Conservation (phyloP, 176 grass and related monocot genomes). For the Neostapfia colusana region DNA sequence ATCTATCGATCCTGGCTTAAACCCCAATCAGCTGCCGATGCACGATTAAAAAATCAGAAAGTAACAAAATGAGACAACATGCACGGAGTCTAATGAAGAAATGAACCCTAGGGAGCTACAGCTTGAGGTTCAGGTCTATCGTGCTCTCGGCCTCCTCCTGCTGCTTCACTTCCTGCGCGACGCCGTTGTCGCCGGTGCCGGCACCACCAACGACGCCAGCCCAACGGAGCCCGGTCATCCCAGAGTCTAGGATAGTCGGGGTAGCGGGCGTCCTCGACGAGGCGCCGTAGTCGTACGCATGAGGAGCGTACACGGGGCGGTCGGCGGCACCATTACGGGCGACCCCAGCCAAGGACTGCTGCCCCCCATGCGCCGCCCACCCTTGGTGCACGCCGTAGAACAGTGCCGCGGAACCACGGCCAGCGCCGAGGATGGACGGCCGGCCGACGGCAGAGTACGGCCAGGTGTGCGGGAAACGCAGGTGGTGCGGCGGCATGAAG, state of each 20-base stretch:
- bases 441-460: conserved; percentile 10
- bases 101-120: conserved; percentile 32
- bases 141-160: conserved; percentile 16
- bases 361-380: conserved; percentile 21
- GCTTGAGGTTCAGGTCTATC: conserved; percentile 50
- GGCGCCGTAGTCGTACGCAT: conserved; percentile 15
- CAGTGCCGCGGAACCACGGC: neutral
- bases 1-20: conserved; percentile 8
- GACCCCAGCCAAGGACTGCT: neutral
- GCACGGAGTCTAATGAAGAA: neutral
- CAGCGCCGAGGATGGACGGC: conserved; percentile 17
- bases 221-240: neutral
- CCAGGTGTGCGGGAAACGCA: conserved; percentile 33
- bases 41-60: neutral
- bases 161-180: neutral
- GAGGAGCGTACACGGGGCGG: conserved; percentile 15
- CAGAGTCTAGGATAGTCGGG: neutral
- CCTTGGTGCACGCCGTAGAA: conserved; percentile 36
- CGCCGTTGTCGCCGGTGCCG: neutral
- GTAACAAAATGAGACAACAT: neutral
- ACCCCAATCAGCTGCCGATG: conserved; percentile 17
- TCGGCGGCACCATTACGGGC: neutral
- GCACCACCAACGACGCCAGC: neutral
- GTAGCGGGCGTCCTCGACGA: neutral
- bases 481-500: conserved; percentile 39